Evolutionary conservation across 352 stramenopile species (phyloP).

Genomic region (Saprolegnia diclina): DNA sequence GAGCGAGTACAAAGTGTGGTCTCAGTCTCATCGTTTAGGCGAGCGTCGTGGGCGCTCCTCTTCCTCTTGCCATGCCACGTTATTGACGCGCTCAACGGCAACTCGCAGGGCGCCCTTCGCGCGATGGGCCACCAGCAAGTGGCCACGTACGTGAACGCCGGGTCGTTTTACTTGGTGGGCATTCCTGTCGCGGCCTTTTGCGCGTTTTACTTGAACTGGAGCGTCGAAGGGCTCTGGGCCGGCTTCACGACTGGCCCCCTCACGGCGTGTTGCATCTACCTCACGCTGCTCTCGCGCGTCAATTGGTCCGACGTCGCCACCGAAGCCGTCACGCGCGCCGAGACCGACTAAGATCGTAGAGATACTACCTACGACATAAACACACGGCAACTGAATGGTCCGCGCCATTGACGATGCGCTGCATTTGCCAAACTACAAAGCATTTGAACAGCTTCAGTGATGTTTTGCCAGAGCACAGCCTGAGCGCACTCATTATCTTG

Average conservation of each 20-base stretch:
- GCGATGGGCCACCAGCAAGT: slow-evolving; percentile 56
- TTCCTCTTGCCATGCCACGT: slow-evolving; percentile 57
- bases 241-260: slow-evolving; percentile 45
- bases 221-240: slow-evolving; percentile 68
- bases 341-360: neutral
- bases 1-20: neutral
- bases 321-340: slow-evolving; percentile 9
- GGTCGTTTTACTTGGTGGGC: slow-evolving; percentile 68
- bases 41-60: slow-evolving; percentile 30
- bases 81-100: slow-evolving; percentile 57
- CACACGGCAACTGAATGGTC: no score
- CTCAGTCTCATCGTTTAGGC: neutral
- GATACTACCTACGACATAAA: no score
- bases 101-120: slow-evolving; percentile 63
- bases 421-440: no score
- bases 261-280: slow-evolving; percentile 6
- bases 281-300: slow-evolving; percentile 3
- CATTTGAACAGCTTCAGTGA: no score
- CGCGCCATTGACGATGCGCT: no score
- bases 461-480: no score
- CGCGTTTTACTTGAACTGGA: slow-evolving; percentile 39
- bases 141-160: slow-evolving; percentile 54
- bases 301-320: slow-evolving; percentile 9
- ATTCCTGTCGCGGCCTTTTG: slow-evolving; percentile 61
- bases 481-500: no score